A percentile compares a stretch with the other conserved stretches of the same genome.
Conservation (phyloP, 352 stramenopile species). For the Globisporangium canariense region DNA sequence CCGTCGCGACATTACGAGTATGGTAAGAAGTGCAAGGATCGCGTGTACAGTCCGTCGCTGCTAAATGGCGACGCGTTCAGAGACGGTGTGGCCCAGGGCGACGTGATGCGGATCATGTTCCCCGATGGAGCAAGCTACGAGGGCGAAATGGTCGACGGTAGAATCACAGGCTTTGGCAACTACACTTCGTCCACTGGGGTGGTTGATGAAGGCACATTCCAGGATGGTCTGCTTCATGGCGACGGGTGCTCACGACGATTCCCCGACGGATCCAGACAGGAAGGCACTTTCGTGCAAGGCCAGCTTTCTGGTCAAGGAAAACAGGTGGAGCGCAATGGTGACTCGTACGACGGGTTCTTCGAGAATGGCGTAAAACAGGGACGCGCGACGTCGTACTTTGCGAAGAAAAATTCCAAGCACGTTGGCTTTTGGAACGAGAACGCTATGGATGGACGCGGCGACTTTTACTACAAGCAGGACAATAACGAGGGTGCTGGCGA, state of each 20-base stretch:
- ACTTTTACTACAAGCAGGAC: slow-evolving; percentile 39
- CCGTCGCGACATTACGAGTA: slow-evolving; percentile 42
- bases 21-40: slow-evolving; percentile 32
- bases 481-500: background rate
- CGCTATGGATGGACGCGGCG: slow-evolving; percentile 51
- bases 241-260: slow-evolving; percentile 40
- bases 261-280: slow-evolving; percentile 40
- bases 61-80: slow-evolving; percentile 50
- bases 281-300: slow-evolving; percentile 46
- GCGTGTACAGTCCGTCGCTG: slow-evolving; percentile 33
- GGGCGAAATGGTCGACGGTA: slow-evolving; percentile 59
- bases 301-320: slow-evolving; percentile 42
- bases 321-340: slow-evolving; percentile 36
- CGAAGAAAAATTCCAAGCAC: slow-evolving; percentile 35
- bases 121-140: slow-evolving; percentile 63
- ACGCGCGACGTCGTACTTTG: slow-evolving; percentile 37
- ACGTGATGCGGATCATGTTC: slow-evolving; percentile 46
- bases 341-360: slow-evolving; percentile 66
- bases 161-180: slow-evolving; percentile 44
- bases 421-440: slow-evolving; percentile 70
- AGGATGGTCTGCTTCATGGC: slow-evolving; percentile 52
- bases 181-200: slow-evolving; percentile 65
- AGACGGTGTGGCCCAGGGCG: slow-evolving; percentile 46
- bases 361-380: slow-evolving; percentile 44
- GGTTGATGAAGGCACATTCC: slow-evolving; percentile 62